Base-by-base conservation (phyloP, 2,329 filamentous ascomycete genomes). In the Trichoderma arundinaceum region DNA sequence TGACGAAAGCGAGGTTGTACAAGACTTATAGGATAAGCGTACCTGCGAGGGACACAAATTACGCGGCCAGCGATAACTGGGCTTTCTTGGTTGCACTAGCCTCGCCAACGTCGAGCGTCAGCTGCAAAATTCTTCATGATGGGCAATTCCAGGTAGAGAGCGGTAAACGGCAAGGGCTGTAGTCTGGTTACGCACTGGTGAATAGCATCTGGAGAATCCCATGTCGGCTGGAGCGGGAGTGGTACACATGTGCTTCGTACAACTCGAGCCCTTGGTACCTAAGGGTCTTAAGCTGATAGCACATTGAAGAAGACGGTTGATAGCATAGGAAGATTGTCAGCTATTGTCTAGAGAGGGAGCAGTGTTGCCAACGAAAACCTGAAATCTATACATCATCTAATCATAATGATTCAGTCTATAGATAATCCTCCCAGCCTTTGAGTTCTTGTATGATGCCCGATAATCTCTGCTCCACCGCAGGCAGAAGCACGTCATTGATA, bases 401-500 rank as follows among this genome's bases (percentile, higher is more conserved):
- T 19, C 28, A 28, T 10, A 9, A 35, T 13, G 15, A 15, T n/a
- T 8, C 13, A 41, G 5, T 35, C 22, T 52, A 61, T 32, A 61
- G 38, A 13, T 61, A 61, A 52, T 61, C 58, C 38, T 61, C 58
- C 58, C 58, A 61, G 15, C 58, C 58, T 3, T 61, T 61, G 46
- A 61, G 35, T 28, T 61, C 58, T 6, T 51, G 46, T 43, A 61
- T 61, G 46, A 61, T 43, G 1, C n/a, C 9, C 4, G 35, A 51
- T 15, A 61, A 19, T n/a, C 58, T 52, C 48, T 51, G 38, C 38
- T 61, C 58, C n/a, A 52, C 58, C 7, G 22, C 58, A 13, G 46
- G 46, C 10, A 61, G 48, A 41, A 61, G 46, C 22, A 52, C 58
- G 48, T 61, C 58, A 43, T 52, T 51, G 35, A 44, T 28, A 19